Conservation (phyloP, 1,284 basidiomycete genomes). For the Ganoderma multipileum region DNA sequence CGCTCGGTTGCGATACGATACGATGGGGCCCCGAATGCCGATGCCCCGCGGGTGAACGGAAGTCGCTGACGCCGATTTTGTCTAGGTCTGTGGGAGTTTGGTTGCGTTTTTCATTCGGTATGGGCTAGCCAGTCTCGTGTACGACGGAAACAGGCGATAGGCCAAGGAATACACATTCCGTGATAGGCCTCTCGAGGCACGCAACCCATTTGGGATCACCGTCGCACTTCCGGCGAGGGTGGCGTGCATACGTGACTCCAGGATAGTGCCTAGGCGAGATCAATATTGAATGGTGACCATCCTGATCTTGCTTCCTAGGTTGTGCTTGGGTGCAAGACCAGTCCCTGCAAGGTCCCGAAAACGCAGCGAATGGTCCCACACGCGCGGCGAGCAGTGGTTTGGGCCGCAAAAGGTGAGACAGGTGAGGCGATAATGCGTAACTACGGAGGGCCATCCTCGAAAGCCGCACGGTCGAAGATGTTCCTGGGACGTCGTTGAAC, state of each 20-base stretch:
- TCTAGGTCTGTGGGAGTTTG: slow-evolving; percentile 59
- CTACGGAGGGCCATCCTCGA: not conserved
- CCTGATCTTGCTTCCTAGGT: not conserved
- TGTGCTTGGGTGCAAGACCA: not conserved
- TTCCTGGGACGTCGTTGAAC: not conserved
- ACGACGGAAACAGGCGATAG: slow-evolving; percentile 86
- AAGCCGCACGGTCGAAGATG: not conserved
- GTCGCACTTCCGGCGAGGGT: not conserved
- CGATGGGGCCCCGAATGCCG: no score
- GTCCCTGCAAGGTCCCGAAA: not conserved
- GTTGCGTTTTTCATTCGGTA: slow-evolving; percentile 88
- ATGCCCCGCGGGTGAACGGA: slow-evolving; percentile 6
- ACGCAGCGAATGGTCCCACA: not conserved
- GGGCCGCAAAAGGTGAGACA: not conserved
- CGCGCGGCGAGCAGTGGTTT: not conserved
- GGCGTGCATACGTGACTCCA: not conserved
- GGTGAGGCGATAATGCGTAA: not conserved
- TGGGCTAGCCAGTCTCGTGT: slow-evolving; percentile 85
- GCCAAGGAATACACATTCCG: not conserved
- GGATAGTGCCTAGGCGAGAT: not conserved
- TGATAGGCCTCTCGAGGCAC: slow-evolving; percentile 3
- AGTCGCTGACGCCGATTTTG: slow-evolving; percentile 3
- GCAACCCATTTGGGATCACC: not conserved
- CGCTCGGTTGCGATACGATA: no score
- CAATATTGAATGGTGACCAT: not conserved